Evolutionary conservation across 1,284 basidiomycete species (phyloP).

Genomic region (Ustilago trichophora): DNA sequence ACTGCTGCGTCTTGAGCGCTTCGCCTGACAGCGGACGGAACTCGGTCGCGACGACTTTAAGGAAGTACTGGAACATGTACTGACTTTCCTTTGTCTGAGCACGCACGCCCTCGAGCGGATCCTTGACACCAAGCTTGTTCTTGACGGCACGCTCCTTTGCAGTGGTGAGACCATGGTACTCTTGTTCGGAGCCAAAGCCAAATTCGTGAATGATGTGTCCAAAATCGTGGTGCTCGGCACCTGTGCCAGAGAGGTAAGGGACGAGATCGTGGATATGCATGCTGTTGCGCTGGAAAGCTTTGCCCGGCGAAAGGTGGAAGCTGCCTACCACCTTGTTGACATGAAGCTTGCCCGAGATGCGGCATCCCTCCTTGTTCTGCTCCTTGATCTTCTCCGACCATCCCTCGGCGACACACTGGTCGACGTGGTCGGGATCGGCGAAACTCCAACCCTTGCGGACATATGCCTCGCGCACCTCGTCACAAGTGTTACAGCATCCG

Average conservation of each 20-base stretch:
- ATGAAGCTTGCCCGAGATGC: constrained; percentile 85
- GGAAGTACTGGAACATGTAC: constrained; percentile 76
- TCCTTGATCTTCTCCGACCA: constrained; percentile 94
- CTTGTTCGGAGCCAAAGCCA: constrained; percentile 71
- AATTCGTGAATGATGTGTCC: constrained; percentile 86
- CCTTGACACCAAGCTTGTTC: constrained; percentile 78
- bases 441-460: constrained; percentile 95
- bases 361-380: constrained; percentile 93
- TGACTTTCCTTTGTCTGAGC: constrained; percentile 71
- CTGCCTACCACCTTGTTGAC: constrained; percentile 87
- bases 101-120: constrained; percentile 81
- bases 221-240: constrained; percentile 74
- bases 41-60: constrained; percentile 73
- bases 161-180: constrained; percentile 39
- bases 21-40: constrained; percentile 47
- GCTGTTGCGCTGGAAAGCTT: constrained; percentile 87
- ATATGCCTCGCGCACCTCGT: constrained; percentile 91
- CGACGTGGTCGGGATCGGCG: constrained; percentile 85
- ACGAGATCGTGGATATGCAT: constrained; percentile 91
- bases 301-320: constrained; percentile 74
- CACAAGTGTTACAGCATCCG: constrained; percentile 93
- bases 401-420: constrained; percentile 88
- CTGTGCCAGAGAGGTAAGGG: constrained; percentile 76
- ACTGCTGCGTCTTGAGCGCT: constrained; percentile 81
- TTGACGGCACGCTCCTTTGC: constrained; percentile 67